Evolutionary conservation across 257 asterid genomes (phyloP).

Genomic region (Nicotiana tomentosiformis): DNA sequence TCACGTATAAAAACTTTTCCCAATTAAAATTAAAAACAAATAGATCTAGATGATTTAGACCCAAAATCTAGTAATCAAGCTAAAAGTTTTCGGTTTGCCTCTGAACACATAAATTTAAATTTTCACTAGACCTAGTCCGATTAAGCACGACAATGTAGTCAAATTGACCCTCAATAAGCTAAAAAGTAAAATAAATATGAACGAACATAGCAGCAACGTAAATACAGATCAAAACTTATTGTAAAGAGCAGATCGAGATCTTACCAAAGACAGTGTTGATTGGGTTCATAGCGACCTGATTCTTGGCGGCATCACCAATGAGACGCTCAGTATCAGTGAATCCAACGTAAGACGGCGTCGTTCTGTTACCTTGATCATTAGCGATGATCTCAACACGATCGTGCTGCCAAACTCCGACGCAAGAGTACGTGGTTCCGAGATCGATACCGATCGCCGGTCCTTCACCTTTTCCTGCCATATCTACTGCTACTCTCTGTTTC

Average conservation of each 20-base stretch:
- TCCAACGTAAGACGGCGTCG: slow-evolving; percentile 32
- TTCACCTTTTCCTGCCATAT: slow-evolving; percentile 2
- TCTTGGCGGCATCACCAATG: slow-evolving; percentile 37
- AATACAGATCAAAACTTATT: too few relatives aligned
- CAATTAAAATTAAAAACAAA: too few relatives aligned
- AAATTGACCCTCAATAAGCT: too few relatives aligned
- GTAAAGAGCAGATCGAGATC: background rate
- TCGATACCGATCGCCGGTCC: slow-evolving; percentile 8
- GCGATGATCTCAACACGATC: slow-evolving; percentile 7
- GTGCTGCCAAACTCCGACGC: slow-evolving; percentile 1
- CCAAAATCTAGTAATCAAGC: too few relatives aligned
- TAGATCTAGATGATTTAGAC: too few relatives aligned
- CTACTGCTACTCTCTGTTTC: background rate
- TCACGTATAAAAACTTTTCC: too few relatives aligned
- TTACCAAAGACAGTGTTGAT: slow-evolving; percentile 4
- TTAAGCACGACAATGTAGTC: too few relatives aligned
- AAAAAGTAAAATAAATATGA: too few relatives aligned
- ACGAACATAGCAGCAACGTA: too few relatives aligned
- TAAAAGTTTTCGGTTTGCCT: too few relatives aligned
- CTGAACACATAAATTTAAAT: too few relatives aligned
- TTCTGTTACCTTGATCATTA: slow-evolving; percentile 6
- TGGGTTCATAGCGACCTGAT: slow-evolving; percentile 17
- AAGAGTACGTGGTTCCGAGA: background rate
- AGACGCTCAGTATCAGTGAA: slow-evolving; percentile 34
- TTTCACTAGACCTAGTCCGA: too few relatives aligned